A percentile compares a stretch with the other conserved stretches of the same genome.
phyloP scores from a whole-genome alignment of 441 rosid species.

The Jatropha multifida region DNA sequence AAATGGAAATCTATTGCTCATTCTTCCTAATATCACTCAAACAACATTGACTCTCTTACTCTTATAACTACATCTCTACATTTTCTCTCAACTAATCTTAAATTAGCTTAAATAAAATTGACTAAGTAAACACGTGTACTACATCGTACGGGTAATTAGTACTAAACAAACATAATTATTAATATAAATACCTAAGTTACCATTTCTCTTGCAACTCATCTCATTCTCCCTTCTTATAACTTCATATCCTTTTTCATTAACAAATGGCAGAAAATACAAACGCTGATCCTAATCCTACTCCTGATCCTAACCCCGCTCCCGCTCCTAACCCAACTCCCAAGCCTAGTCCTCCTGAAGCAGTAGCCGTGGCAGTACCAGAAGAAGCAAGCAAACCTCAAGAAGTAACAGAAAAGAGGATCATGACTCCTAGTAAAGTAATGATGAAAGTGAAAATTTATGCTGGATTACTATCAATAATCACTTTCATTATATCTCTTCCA shows the following conservation, averaged over 20 bases:
- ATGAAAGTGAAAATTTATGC: slow-evolving; percentile 27
- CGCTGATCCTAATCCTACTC: background rate
- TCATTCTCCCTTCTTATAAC: background rate
- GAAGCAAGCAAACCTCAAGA: slow-evolving; percentile 7
- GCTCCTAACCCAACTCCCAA: slow-evolving; percentile 12
- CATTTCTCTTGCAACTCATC: background rate
- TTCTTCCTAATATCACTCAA: slow-evolving; percentile 11
- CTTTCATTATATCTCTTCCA: slow-evolving; percentile 54
- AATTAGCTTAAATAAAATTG: slow-evolving; percentile 3
- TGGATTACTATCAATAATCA: slow-evolving; percentile 38
- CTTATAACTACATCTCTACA: background rate
- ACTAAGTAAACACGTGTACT: background rate
- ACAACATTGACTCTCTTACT: background rate
- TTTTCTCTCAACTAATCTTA: background rate
- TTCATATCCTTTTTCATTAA: background rate
- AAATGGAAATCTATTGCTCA: background rate
- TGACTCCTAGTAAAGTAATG: background rate
- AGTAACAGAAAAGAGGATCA: background rate
- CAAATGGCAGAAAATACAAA: slow-evolving; percentile 13
- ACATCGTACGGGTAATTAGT: background rate
- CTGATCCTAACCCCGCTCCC: background rate
- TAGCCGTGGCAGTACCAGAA: slow-evolving; percentile 1
- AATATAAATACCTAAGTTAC: background rate
- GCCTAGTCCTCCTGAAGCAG: slow-evolving; percentile 13
- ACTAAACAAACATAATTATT: background rate